Evolutionary conservation across 1,284 basidiomycete species (phyloP).

Genomic region (Wallemia hederae): DNA sequence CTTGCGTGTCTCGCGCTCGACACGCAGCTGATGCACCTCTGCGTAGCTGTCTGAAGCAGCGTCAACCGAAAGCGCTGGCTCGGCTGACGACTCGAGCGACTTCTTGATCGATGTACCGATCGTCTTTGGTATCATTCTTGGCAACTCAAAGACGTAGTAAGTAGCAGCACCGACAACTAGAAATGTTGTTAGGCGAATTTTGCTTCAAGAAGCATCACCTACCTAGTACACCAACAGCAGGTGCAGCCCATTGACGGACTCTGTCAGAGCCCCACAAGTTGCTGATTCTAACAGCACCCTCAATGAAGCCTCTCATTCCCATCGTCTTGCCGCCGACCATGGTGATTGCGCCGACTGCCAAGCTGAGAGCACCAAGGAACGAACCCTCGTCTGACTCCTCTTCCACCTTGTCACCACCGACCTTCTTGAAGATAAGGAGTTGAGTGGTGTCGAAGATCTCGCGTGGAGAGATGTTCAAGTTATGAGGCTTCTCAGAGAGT

Average conservation of each 20-base stretch:
- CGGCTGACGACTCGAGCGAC: slow-evolving; percentile 20
- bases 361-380: slow-evolving; percentile 38
- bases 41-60: slow-evolving; percentile 24
- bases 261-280: slow-evolving; percentile 59
- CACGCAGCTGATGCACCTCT: slow-evolving; percentile 36
- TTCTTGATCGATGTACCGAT: slow-evolving; percentile 38
- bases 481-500: slow-evolving; percentile 12
- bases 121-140: slow-evolving; percentile 67
- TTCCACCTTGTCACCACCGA: slow-evolving; percentile 27
- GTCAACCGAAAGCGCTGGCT: slow-evolving; percentile 15
- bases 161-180: slow-evolving; percentile 38
- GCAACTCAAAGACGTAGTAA: slow-evolving; percentile 68
- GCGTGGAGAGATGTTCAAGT: slow-evolving; percentile 20
- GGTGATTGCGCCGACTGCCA: slow-evolving; percentile 59
- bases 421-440: slow-evolving; percentile 23
- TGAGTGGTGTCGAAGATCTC: slow-evolving; percentile 75
- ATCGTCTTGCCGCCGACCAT: slow-evolving; percentile 55
- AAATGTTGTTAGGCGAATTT: background rate
- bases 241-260: slow-evolving; percentile 60
- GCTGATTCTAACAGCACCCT: slow-evolving; percentile 37
- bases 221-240: slow-evolving; percentile 39
- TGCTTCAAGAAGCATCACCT: slow-evolving; percentile 2
- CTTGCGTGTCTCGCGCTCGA: slow-evolving; percentile 69
- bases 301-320: slow-evolving; percentile 45
- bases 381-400: slow-evolving; percentile 29